These are phyloP conservation scores for Penicillium hesseltinei DNA, from an alignment of 2,329 filamentous ascomycete species.

Conservation along the genomic window DNA sequence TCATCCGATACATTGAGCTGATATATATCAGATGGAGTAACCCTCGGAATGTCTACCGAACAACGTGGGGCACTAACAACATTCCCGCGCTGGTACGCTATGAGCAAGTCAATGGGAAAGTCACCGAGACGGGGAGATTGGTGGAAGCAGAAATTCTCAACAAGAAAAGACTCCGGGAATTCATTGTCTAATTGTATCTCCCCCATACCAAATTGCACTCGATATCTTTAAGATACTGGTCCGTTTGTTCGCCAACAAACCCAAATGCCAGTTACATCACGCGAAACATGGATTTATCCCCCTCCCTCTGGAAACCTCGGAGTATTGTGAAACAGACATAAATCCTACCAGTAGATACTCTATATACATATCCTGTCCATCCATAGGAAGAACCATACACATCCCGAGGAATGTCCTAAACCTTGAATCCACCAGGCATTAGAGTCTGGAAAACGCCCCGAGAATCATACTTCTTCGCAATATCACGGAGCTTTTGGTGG, in stretches of 20 bases:
- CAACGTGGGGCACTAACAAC: conserved; percentile 35
- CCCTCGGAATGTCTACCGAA: conserved; percentile 34
- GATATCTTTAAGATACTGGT: too few species aligned
- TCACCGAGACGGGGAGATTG: conserved; percentile 33
- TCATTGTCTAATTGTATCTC: conserved; percentile 17
- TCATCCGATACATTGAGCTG: not conserved
- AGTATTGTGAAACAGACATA: not conserved
- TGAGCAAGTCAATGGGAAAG: conserved; percentile 30
- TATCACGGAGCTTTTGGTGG: conserved; percentile 23
- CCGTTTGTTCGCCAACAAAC: too few species aligned
- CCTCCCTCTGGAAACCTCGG: not conserved
- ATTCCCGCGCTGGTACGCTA: conserved; percentile 40
- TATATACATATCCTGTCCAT: not conserved
- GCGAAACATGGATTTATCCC: not conserved
- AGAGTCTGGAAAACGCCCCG: conserved; percentile 38
- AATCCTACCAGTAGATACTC: not conserved
- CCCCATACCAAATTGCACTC: not conserved
- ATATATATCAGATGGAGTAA: conserved; percentile 35
- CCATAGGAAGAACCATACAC: not conserved
- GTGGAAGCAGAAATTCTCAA: conserved; percentile 36
- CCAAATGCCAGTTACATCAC: not conserved
- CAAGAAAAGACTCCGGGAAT: conserved; percentile 19
- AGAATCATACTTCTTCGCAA: conserved; percentile 40
- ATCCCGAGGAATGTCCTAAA: conserved; percentile 15
- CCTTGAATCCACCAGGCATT: conserved; percentile 42